These are phyloP conservation scores for Capsella rubella DNA, from an alignment of 441 rosid genomes.

Conservation along the genomic window DNA sequence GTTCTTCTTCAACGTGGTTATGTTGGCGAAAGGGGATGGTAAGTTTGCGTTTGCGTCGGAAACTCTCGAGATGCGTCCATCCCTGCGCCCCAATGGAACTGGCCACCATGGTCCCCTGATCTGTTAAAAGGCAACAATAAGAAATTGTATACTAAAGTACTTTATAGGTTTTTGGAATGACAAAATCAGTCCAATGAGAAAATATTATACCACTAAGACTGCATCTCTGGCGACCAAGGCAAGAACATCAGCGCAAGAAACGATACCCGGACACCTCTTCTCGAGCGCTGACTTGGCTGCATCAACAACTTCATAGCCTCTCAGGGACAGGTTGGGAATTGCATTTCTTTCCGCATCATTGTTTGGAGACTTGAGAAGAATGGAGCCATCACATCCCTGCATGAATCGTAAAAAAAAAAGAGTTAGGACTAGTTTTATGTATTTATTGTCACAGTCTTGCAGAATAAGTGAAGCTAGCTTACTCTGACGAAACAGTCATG, in stretches of 20 bases:
- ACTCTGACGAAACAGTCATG: slow-evolving; percentile 84
- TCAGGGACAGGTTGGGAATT: slow-evolving; percentile 47
- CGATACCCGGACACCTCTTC: slow-evolving; percentile 53
- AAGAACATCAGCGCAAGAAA: slow-evolving; percentile 61
- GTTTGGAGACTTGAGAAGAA: slow-evolving; percentile 51
- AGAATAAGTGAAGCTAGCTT: slow-evolving; percentile 17
- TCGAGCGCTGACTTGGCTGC: slow-evolving; percentile 53
- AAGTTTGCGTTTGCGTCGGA: slow-evolving; percentile 47
- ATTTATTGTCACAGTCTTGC: not conserved
- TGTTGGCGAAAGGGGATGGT: slow-evolving; percentile 52
- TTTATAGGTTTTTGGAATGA: not conserved
- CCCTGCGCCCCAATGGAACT: slow-evolving; percentile 73
- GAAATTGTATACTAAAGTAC: not conserved
- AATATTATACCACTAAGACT: slow-evolving; percentile 44
- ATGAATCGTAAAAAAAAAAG: not conserved
- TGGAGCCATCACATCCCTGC: slow-evolving; percentile 66
- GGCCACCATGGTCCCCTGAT: slow-evolving; percentile 61
- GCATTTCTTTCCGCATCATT: slow-evolving; percentile 54
- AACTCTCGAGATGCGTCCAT: slow-evolving; percentile 60
- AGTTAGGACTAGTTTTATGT: not conserved
- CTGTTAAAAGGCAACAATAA: slow-evolving; percentile 37
- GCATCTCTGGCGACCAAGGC: slow-evolving; percentile 65
- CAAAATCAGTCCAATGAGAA: not conserved
- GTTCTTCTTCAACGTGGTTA: slow-evolving; percentile 41
- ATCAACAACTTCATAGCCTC: slow-evolving; percentile 55